Percentiles rank a stretch among this genome's conserved stretches.
phyloP scores from a whole-genome alignment of 208 protist genomes.

The Entamoeba nuttalli region DNA sequence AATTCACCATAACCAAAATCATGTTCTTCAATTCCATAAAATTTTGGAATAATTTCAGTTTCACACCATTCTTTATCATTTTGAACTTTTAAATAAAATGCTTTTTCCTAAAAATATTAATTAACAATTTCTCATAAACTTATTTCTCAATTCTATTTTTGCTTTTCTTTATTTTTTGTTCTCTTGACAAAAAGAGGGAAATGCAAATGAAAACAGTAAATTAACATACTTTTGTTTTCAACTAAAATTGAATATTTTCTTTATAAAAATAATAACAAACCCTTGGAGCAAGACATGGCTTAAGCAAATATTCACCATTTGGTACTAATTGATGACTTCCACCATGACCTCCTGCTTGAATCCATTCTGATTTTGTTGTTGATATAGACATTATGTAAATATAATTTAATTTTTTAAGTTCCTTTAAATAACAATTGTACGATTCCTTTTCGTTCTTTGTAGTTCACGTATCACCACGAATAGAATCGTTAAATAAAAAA shows the following conservation, averaged over 20 bases:
- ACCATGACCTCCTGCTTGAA: neutral
- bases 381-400: neutral
- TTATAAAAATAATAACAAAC: neutral
- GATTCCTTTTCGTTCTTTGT: no score
- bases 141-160: no score
- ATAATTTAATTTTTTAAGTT: no score
- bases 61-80: neutral
- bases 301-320: neutral
- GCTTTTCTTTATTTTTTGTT: no score
- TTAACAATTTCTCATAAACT: no score
- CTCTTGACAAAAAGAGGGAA: no score
- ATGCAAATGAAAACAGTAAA: neutral
- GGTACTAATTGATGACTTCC: neutral
- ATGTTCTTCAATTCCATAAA: neutral
- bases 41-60: neutral
- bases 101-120: neutral
- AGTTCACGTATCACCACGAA: no score
- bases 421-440: no score
- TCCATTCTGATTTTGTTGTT: neutral
- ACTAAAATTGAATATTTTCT: no score
- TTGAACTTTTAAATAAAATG: neutral
- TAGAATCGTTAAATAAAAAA: no score
- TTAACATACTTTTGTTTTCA: neutral
- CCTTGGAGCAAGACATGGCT: neutral
- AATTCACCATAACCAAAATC: neutral